Percentiles rank a stretch among this genome's conserved stretches.
These are phyloP conservation scores for Rhizophora mangle DNA, from an alignment of 345 rosid genomes.

Conservation along the genomic window DNA sequence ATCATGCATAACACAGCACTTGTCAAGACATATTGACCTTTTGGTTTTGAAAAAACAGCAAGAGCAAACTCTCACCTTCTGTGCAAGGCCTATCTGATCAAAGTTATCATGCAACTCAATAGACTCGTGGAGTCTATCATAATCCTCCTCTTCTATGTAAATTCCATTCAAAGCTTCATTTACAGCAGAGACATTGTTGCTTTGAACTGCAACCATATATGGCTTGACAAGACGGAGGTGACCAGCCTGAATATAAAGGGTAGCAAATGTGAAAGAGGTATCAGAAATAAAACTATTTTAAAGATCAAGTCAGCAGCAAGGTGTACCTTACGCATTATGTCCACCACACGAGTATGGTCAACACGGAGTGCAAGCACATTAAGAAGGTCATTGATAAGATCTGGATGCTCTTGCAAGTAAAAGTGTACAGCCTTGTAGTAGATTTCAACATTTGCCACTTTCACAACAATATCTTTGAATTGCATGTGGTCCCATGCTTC, in stretches of 20 bases:
- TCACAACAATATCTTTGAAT: slow-evolving; percentile 80
- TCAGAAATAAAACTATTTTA: not conserved
- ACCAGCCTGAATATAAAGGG: slow-evolving; percentile 63
- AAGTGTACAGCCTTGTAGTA: slow-evolving; percentile 97
- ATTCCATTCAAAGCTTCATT: slow-evolving; percentile 88
- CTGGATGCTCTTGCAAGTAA: slow-evolving; percentile 95
- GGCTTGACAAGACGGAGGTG: slow-evolving; percentile 87
- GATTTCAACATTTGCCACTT: slow-evolving; percentile 91
- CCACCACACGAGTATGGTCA: slow-evolving; percentile 94
- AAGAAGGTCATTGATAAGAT: slow-evolving; percentile 79
- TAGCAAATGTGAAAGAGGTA: not conserved
- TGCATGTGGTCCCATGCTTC: slow-evolving; percentile 99
- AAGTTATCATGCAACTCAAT: slow-evolving; percentile 86
- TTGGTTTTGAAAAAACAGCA: not conserved
- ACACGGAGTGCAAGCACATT: slow-evolving; percentile 93
- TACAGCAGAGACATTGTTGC: slow-evolving; percentile 86
- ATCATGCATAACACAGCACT: not conserved
- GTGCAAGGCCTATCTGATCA: slow-evolving; percentile 88
- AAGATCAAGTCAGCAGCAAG: not conserved
- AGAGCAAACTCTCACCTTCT: slow-evolving; percentile 48
- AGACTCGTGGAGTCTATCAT: slow-evolving; percentile 84
- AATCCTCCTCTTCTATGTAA: slow-evolving; percentile 88
- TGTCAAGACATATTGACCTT: not conserved
- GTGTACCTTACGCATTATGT: slow-evolving; percentile 84
- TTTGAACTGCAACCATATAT: slow-evolving; percentile 91